Evolutionary conservation across 2,329 filamentous ascomycete genomes (phyloP).

Genomic region (Achaetomium macrosporum): DNA sequence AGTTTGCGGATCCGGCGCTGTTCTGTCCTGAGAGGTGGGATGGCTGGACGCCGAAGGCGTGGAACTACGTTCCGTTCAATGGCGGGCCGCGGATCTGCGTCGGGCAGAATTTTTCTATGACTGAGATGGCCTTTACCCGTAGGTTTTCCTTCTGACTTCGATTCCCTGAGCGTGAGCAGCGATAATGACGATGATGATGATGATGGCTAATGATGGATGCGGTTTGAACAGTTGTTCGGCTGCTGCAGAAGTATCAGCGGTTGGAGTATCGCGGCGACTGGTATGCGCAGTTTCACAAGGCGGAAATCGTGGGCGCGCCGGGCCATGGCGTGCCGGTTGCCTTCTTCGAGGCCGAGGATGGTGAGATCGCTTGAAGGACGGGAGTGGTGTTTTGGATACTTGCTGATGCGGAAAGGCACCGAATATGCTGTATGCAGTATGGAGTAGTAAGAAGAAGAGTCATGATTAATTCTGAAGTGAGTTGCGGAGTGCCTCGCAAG

Average conservation of each 20-base stretch:
- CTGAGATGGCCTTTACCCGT: conserved; percentile 49
- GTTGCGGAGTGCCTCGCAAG: no score
- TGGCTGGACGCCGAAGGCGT: conserved; percentile 26
- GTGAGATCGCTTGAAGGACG: conserved; percentile 21
- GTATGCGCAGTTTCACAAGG: conserved; percentile 39
- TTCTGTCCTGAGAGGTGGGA: conserved; percentile 31
- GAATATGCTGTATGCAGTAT: no score
- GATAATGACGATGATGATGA: no score
- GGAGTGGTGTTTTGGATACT: no score
- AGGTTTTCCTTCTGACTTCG: conserved; percentile 21
- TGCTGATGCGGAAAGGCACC: no score
- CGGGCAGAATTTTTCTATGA: conserved; percentile 54
- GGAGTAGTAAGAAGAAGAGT: no score
- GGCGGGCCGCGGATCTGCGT: conserved; percentile 43
- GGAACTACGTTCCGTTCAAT: conserved; percentile 36
- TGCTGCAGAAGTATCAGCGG: conserved; percentile 55
- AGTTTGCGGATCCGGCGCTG: conserved; percentile 25
- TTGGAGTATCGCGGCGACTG: conserved; percentile 45
- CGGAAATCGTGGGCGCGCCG: conserved; percentile 40
- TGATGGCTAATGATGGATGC: not conserved
- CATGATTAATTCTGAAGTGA: no score
- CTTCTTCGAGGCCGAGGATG: conserved; percentile 30
- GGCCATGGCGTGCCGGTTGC: conserved; percentile 39
- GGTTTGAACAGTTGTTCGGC: conserved; percentile 35
- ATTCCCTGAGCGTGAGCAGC: no score